A percentile compares a stretch with the other conserved stretches of the same genome.
Evolutionary conservation across 2,329 filamentous ascomycete genomes (phyloP).

Genomic region (Beauveria brongniartii): DNA sequence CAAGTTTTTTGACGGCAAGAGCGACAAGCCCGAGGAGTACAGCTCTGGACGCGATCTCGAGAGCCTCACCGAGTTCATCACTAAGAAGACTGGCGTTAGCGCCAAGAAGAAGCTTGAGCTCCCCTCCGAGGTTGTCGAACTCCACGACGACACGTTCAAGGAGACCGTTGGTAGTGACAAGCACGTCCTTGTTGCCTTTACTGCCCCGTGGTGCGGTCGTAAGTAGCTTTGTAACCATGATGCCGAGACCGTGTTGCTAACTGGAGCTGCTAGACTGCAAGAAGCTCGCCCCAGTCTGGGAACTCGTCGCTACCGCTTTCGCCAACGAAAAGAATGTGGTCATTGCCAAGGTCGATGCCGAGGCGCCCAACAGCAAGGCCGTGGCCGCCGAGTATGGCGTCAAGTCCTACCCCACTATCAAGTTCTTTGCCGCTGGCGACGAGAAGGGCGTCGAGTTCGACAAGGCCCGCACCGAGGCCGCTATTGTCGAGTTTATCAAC

Average conservation of each 20-base stretch:
- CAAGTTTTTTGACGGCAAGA: slow-evolving; percentile 97
- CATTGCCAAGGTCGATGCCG: slow-evolving; percentile 92
- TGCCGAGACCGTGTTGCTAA: background rate
- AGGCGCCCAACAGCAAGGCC: slow-evolving; percentile 76
- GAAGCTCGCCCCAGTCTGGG: slow-evolving; percentile 81
- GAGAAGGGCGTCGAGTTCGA: slow-evolving; percentile 63
- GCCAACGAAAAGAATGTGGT: slow-evolving; percentile 67
- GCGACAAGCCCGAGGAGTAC: slow-evolving; percentile 76
- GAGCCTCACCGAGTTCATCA: slow-evolving; percentile 70
- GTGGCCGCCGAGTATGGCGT: slow-evolving; percentile 70
- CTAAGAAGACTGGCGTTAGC: slow-evolving; percentile 80
- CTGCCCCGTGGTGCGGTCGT: slow-evolving; percentile 98
- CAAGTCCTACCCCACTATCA: slow-evolving; percentile 89
- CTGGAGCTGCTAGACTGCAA: slow-evolving; percentile 72
- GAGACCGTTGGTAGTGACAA: slow-evolving; percentile 73
- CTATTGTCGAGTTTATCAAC: slow-evolving; percentile 77
- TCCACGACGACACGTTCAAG: slow-evolving; percentile 75
- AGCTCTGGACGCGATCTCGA: slow-evolving; percentile 81
- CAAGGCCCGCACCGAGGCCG: slow-evolving; percentile 67
- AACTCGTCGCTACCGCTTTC: slow-evolving; percentile 77
- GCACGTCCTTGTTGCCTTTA: slow-evolving; percentile 91
- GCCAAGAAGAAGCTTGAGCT: slow-evolving; percentile 66
- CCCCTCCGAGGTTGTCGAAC: slow-evolving; percentile 67
- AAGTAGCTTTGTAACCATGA: slow-evolving; percentile 35
- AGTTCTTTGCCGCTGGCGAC: slow-evolving; percentile 87